A percentile compares a stretch with the other conserved stretches of the same genome.
Evolutionary conservation across 129 eudicot species (phyloP).

Genomic region (Rutidosis leptorrhynchoides): DNA sequence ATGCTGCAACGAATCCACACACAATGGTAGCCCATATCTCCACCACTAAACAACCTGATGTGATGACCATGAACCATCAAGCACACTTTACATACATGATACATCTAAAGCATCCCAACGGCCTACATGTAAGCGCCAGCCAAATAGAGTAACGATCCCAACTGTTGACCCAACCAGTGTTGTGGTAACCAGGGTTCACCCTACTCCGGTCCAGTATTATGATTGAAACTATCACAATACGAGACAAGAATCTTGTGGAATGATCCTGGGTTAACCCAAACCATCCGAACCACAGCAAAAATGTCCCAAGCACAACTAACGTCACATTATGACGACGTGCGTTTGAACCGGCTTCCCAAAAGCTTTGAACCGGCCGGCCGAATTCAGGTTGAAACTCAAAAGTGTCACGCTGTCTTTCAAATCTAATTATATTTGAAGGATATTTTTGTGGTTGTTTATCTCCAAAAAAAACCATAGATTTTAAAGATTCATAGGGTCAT

Average conservation of each 20-base stretch:
- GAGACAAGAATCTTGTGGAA: conserved; percentile 51
- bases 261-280: conserved; percentile 70
- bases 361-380: conserved; percentile 61
- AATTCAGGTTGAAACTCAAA: no score
- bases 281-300: conserved; percentile 68
- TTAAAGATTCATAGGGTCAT: no score
- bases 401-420: no score
- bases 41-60: conserved; percentile 64
- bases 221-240: conserved; percentile 39
- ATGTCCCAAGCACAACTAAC: conserved; percentile 68
- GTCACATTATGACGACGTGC: conserved; percentile 59
- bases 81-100: conserved; percentile 66
- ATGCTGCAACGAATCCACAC: conserved; percentile 53
- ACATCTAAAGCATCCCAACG: conserved; percentile 68
- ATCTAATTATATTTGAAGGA: no score
- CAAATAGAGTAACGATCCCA: conserved; percentile 52
- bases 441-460: no score
- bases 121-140: conserved; percentile 52
- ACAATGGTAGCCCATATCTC: conserved; percentile 69
- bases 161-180: conserved; percentile 59
- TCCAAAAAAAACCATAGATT: no score
- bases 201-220: conserved; percentile 60
- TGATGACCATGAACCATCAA: conserved; percentile 67
- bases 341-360: conserved; percentile 56
- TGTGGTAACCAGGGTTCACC: conserved; percentile 62